Evolutionary conservation across 257 asterid genomes (phyloP).

Genomic region (Catharanthus roseus): DNA sequence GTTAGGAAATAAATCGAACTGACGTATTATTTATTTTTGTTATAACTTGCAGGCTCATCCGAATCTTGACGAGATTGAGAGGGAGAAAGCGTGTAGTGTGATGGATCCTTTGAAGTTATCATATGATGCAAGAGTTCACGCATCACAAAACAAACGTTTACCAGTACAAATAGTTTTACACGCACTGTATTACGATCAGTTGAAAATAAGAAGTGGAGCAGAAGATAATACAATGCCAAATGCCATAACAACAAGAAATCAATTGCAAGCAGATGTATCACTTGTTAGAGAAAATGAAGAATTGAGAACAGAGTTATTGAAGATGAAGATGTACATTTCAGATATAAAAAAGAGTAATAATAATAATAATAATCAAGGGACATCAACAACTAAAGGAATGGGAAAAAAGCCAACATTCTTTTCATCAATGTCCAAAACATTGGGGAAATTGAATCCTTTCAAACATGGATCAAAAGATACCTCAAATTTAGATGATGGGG

Average conservation of each 20-base stretch:
- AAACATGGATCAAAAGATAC: slow-evolving; percentile 90
- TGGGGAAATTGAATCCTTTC: slow-evolving; percentile 82
- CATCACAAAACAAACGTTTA: slow-evolving; percentile 88
- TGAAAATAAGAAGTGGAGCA: slow-evolving; percentile 65
- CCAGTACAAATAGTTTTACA: slow-evolving; percentile 95
- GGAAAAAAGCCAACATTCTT: slow-evolving; percentile 54
- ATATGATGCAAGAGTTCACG: slow-evolving; percentile 85
- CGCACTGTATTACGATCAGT: slow-evolving; percentile 81
- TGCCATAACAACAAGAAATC: slow-evolving; percentile 56
- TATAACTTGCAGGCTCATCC: slow-evolving; percentile 60
- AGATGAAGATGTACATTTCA: slow-evolving; percentile 78
- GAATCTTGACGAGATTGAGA: slow-evolving; percentile 79
- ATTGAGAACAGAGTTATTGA: slow-evolving; percentile 63
- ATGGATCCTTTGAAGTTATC: slow-evolving; percentile 90
- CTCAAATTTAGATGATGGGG: slow-evolving; percentile 48
- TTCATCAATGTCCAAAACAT: slow-evolving; percentile 68
- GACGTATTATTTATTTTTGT: not conserved
- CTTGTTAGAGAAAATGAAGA: slow-evolving; percentile 81
- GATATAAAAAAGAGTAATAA: slow-evolving; percentile 54
- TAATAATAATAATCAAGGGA: slow-evolving; percentile 26
- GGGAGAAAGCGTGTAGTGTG: slow-evolving; percentile 85
- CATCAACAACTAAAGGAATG: slow-evolving; percentile 28
- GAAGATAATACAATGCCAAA: slow-evolving; percentile 38
- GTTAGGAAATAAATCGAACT: no score
- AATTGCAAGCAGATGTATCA: slow-evolving; percentile 56